These are phyloP conservation scores for Symbiodinium natans DNA, from an alignment of 73 alveolate species.

Conservation along the genomic window DNA sequence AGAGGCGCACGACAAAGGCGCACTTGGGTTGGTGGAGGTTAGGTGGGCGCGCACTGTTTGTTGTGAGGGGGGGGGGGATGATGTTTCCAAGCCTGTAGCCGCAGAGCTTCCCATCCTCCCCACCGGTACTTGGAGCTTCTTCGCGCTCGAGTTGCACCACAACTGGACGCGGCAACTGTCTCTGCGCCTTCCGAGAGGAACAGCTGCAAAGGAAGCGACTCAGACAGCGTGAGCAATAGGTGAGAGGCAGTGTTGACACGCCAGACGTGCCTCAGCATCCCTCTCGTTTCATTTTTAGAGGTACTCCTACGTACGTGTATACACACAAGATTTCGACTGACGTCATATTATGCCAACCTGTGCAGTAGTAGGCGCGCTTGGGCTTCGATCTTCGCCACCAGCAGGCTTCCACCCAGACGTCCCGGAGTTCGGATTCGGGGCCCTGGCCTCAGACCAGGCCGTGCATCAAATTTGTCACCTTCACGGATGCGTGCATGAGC, in stretches of 20 bases:
- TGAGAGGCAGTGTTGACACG: too few relatives aligned
- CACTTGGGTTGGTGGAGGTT: background rate
- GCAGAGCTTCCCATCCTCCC: background rate
- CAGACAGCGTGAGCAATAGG: too few relatives aligned
- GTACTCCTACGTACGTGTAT: too few relatives aligned
- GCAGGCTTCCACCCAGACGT: constrained; percentile 87
- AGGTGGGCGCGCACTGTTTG: background rate
- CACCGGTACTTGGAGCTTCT: background rate
- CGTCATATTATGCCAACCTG: too few relatives aligned
- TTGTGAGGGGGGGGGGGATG: background rate
- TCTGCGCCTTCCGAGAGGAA: too few relatives aligned
- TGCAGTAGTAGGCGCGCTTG: too few relatives aligned
- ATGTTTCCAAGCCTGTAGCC: background rate
- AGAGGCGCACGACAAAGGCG: constrained; percentile 59
- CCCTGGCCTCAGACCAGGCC: background rate
- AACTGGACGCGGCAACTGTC: background rate
- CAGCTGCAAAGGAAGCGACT: background rate
- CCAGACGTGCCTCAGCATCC: too few relatives aligned
- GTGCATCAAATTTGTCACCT: too few relatives aligned
- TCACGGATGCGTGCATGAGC: too few relatives aligned
- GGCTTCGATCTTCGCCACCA: too few relatives aligned
- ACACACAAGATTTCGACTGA: too few relatives aligned
- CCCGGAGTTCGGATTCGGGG: constrained; percentile 87
- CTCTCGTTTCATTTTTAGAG: too few relatives aligned
- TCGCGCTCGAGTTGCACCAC: background rate